A percentile compares a stretch with the other conserved stretches of the same genome.
phyloP scores from a whole-genome alignment of 768 basidiomycete species.

The Trametes villosa region DNA sequence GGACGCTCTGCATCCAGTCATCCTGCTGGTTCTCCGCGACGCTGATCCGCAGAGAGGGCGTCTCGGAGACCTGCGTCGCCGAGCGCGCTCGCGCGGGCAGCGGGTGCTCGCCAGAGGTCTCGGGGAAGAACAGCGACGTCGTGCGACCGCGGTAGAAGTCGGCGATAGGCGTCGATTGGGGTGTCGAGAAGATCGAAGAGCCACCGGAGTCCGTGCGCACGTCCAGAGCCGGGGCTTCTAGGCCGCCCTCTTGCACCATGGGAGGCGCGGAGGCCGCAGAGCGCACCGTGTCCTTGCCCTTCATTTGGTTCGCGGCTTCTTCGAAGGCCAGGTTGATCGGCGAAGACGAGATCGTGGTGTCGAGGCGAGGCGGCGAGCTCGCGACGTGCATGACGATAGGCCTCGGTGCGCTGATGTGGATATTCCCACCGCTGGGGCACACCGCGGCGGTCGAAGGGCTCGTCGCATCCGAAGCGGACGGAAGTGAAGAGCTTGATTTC shows the following conservation, averaged over 20 bases:
- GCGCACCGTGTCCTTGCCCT: conserved; percentile 8
- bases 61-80: conserved; percentile 45
- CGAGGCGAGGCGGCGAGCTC: conserved; percentile 29
- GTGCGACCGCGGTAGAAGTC: conserved; percentile 33
- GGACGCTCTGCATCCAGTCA: conserved; percentile 76
- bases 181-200: conserved; percentile 32
- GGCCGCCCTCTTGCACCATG: background rate
- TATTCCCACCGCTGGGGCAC: background rate
- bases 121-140: conserved; percentile 19
- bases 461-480: conserved; percentile 10
- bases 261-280: conserved; percentile 16
- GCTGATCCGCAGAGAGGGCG: conserved; percentile 46
- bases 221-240: conserved; percentile 3
- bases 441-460: conserved; percentile 5
- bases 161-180: conserved; percentile 35
- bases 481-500: conserved; percentile 50
- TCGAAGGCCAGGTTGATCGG: conserved; percentile 31
- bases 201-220: conserved; percentile 27
- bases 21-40: conserved; percentile 52
- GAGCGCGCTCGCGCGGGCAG: conserved; percentile 14
- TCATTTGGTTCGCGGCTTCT: background rate
- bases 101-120: conserved; percentile 9
- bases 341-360: conserved; percentile 33
- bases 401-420: conserved; percentile 3
- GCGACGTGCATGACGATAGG: conserved; percentile 7